A percentile compares a stretch with the other conserved stretches of the same genome.
These are phyloP conservation scores for Clavariopsis aquatica DNA, from an alignment of 495 filamentous ascomycete genomes.

Conservation along the genomic window DNA sequence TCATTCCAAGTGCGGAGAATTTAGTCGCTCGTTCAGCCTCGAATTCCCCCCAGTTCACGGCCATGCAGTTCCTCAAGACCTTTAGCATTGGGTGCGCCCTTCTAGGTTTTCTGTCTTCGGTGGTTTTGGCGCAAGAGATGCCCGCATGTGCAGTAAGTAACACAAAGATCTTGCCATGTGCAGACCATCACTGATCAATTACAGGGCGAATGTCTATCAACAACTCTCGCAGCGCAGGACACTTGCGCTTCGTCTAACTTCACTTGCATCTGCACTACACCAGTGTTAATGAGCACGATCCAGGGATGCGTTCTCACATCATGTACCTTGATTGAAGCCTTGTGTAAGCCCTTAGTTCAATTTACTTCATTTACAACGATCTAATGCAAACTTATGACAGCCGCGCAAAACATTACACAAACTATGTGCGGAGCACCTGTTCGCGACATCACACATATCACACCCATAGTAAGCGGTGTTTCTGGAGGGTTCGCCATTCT, in stretches of 20 bases:
- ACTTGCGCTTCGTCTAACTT: constrained; percentile 1
- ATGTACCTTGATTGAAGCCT: constrained; percentile 23
- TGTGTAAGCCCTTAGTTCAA: constrained; percentile 8
- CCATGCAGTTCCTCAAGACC: background rate
- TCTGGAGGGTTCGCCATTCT: constrained; percentile 6
- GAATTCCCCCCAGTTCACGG: background rate
- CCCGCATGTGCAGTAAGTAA: constrained; percentile 4
- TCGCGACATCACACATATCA: constrained; percentile 17
- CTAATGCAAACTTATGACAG: background rate
- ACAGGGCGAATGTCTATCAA: background rate
- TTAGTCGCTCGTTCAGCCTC: background rate
- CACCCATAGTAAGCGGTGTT: background rate
- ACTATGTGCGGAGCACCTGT: constrained; percentile 15
- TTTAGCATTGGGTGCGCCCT: background rate
- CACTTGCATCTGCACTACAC: constrained; percentile 9
- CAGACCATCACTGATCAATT: background rate
- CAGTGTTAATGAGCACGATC: background rate
- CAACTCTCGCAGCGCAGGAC: background rate
- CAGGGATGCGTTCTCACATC: constrained; percentile 6
- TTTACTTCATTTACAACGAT: background rate
- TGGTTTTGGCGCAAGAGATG: constrained; percentile 1
- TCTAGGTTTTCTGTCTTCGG: background rate
- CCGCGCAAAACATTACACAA: constrained; percentile 13
- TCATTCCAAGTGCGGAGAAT: background rate
- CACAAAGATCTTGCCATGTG: background rate